Percentiles rank a stretch among this genome's conserved stretches.
phyloP scores from a whole-genome alignment of 345 rosid genomes.

The Camelina hispida region DNA sequence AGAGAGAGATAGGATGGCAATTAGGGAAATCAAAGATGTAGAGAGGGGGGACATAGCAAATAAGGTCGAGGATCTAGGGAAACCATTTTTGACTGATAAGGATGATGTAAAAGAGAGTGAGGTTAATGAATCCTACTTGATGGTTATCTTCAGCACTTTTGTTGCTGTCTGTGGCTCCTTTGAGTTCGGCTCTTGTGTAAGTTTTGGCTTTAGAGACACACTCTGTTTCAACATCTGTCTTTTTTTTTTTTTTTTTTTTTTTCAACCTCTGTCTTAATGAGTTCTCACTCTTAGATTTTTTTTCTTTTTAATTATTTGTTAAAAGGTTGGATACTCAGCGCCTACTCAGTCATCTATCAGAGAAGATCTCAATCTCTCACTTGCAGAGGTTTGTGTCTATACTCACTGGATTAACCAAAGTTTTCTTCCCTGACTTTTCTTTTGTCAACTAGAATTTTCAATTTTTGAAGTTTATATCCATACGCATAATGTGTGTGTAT shows the following conservation, averaged over 20 bases:
- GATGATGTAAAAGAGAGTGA: slow-evolving; percentile 39
- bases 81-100: slow-evolving; percentile 47
- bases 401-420: background rate
- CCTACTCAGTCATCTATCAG: slow-evolving; percentile 85
- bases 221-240: background rate
- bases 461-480: background rate
- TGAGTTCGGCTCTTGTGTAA: slow-evolving; percentile 92
- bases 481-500: background rate
- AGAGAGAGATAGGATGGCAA: slow-evolving; percentile 48
- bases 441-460: background rate
- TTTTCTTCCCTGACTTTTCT: background rate
- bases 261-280: background rate
- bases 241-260: background rate
- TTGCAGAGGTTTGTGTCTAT: slow-evolving; percentile 62
- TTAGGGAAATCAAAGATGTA: slow-evolving; percentile 50
- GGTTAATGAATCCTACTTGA: slow-evolving; percentile 52
- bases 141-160: slow-evolving; percentile 78
- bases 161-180: slow-evolving; percentile 92
- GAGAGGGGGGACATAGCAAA: slow-evolving; percentile 53
- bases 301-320: slow-evolving; percentile 41
- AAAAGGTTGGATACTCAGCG: slow-evolving; percentile 94
- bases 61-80: slow-evolving; percentile 51
- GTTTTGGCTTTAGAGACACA: slow-evolving; percentile 34
- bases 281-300: background rate
- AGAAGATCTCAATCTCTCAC: slow-evolving; percentile 77